These are phyloP conservation scores for Panaeolus papilionaceus DNA, from an alignment of 768 basidiomycete genomes.

Conservation along the genomic window DNA sequence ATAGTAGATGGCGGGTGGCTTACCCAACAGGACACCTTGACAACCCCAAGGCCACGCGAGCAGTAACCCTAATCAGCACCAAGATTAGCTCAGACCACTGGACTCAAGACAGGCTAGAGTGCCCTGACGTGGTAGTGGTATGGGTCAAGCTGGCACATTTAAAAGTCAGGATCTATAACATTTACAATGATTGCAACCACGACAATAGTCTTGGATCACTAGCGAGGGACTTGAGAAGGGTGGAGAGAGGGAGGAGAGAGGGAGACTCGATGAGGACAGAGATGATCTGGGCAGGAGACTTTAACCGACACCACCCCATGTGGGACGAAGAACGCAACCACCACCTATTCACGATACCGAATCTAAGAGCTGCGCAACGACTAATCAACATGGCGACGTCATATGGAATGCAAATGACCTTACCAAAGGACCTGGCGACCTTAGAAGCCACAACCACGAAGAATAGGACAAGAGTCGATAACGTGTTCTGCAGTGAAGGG, in stretches of 20 bases:
- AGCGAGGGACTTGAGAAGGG: background rate
- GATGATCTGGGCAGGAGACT: slow-evolving; percentile 16
- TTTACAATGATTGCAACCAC: too few relatives aligned
- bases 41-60: slow-evolving; percentile 13
- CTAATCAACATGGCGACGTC: too few relatives aligned
- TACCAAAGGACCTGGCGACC: too few relatives aligned
- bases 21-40: slow-evolving; percentile 19
- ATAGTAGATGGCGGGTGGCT: slow-evolving; percentile 24
- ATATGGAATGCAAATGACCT: too few relatives aligned
- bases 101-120: slow-evolving; percentile 26
- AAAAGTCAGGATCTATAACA: background rate
- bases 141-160: background rate
- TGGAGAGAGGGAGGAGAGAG: slow-evolving; percentile 18
- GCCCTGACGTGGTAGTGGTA: slow-evolving; percentile 27
- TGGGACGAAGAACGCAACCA: too few relatives aligned
- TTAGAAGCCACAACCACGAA: too few relatives aligned
- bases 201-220: slow-evolving; percentile 5
- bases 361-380: slow-evolving; percentile 19
- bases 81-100: slow-evolving; percentile 28
- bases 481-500: too few relatives aligned
- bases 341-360: slow-evolving; percentile 28
- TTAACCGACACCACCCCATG: too few relatives aligned
- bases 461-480: too few relatives aligned
- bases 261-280: slow-evolving; percentile 24
- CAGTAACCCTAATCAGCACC: slow-evolving; percentile 29